Base-by-base conservation (phyloP, 768 basidiomycete species). In the Agrocybe pediades region DNA sequence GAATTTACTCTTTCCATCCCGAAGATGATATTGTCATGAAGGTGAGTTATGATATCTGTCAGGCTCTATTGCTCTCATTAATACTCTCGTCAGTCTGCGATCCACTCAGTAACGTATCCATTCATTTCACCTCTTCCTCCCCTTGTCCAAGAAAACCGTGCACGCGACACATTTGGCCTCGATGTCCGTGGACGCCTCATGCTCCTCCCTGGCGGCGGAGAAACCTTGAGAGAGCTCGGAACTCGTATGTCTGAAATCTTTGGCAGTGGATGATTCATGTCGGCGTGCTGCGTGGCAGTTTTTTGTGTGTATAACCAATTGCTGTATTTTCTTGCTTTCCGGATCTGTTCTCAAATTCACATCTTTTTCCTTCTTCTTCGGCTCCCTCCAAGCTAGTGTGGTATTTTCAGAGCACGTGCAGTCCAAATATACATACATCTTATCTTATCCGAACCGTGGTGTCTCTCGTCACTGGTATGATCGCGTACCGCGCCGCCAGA, bases 11-110 rank as follows among this genome's bases (percentile, higher is more conserved):
- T 2, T 96, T 91, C 72, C 94, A 97, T 64, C 86, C 89, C 0
- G 95, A 97, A 66, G 95, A 97, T 68, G 86, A 87, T 39, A 75
- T 75, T 39, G 84, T 94, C 47, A 77, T 80, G 51, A 70, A 83
- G 74, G 92, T 90, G 46, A 41, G 81, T 57, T 17, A 29, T 29
- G 9, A 29, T 50, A 9, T 49, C 27, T 8, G 8, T 46, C 27
- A 47, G 21, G 5, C 41, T 30, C 2, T 41, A 2, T 43, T 42
- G 15, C 33, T 26, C 19, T 23, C 16, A n/a, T 6, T 24, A 42
- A 26, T 41, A 13, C 17, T 23, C 20, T 23, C 26, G 49, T 23
- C 61, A 89, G 83, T 67, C 77, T 49, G 80, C 87, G 1, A 62
- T 73, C 1, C 75, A 84, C 52, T 68, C 77, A 1, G 61, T 85